Evolutionary conservation across 2,329 filamentous ascomycete genomes (phyloP), one percentile per base, ranked within the genome.

Genomic region (Pyrenochaeta sp.): DNA sequence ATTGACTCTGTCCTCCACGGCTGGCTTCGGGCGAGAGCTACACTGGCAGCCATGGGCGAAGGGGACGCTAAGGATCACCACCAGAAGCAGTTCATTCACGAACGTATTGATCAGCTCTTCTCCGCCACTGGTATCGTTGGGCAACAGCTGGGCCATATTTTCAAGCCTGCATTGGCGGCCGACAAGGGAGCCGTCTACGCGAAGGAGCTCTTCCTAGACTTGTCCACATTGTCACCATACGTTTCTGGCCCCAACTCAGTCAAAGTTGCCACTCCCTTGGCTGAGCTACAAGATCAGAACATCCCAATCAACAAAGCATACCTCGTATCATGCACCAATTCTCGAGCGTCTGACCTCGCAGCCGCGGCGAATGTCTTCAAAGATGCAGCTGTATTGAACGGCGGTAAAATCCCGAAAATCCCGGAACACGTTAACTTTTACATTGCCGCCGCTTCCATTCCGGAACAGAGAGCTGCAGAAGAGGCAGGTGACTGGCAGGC

Each of bases 211-310:
- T 92, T 90, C 72, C 80, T 97, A 6, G 86, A 97, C 72, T 83
- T 97, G 0, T 91, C 89, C 0, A 93, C 91, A 0, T 83, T 97
- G 0, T 89, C 91, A 0, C 93, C 93, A 0, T 93, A 90, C 51
- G 87, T 97, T 9, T 83, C 92, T 0, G 93, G 94, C 0, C 94
- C 94, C 0, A 97, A 97, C 77, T 93, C 90, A 0, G 92, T 97
- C 68, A 97, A 97, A 76, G 79, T 97, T 0, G 87, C 90, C 0
- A 96, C 88, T 0, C 91, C 94, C 0, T 76, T 98, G 0, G 78
- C 81, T 4, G 86, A 94, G 29, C 84, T 98, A 1, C 89, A 89
- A 64, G 71, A 83, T 0, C 81, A 94, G 70, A 78, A 90, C 60
- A 96, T 98, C 73, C 83, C 85, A 43, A 76, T 98, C 18, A 79